Percentiles rank a stretch among this genome's conserved stretches.
Conservation (phyloP, 345 rosid species). For the Noccaea caerulescens region DNA sequence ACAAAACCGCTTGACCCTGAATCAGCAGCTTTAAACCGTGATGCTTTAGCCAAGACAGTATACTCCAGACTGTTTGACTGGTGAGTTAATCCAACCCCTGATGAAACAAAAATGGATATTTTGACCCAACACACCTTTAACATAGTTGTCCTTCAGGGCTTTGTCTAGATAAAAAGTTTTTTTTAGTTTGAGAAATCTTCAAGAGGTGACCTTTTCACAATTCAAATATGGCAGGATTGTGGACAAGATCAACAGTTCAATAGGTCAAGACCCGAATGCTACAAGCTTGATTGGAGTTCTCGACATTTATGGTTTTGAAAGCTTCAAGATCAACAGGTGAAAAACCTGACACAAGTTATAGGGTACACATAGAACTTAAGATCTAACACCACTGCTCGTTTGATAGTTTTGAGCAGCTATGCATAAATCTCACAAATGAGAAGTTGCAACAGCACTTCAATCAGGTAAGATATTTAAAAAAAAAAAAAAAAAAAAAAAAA, state of each 20-base stretch:
- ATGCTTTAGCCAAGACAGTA: constrained; percentile 75
- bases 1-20: constrained; percentile 75
- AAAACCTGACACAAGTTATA: not conserved
- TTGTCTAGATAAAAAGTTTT: constrained; percentile 14
- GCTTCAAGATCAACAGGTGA: constrained; percentile 75
- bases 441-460: constrained; percentile 83
- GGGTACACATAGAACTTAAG: not conserved
- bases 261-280: constrained; percentile 75
- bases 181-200: constrained; percentile 9
- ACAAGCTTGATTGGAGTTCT: constrained; percentile 73
- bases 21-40: constrained; percentile 59
- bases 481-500: constrained; percentile 6
- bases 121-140: constrained; percentile 7
- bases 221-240: constrained; percentile 61
- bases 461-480: constrained; percentile 49
- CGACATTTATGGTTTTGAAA: constrained; percentile 81
- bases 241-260: constrained; percentile 71
- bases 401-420: constrained; percentile 76
- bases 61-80: constrained; percentile 79
- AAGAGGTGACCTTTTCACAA: constrained; percentile 21
- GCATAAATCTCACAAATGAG: constrained; percentile 80
- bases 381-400: constrained; percentile 18
- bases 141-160: constrained; percentile 5
- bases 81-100: constrained; percentile 46
- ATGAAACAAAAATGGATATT: not conserved